Base-by-base conservation (phyloP, 208 protist genomes). In the Wallacemonas collosoma region DNA sequence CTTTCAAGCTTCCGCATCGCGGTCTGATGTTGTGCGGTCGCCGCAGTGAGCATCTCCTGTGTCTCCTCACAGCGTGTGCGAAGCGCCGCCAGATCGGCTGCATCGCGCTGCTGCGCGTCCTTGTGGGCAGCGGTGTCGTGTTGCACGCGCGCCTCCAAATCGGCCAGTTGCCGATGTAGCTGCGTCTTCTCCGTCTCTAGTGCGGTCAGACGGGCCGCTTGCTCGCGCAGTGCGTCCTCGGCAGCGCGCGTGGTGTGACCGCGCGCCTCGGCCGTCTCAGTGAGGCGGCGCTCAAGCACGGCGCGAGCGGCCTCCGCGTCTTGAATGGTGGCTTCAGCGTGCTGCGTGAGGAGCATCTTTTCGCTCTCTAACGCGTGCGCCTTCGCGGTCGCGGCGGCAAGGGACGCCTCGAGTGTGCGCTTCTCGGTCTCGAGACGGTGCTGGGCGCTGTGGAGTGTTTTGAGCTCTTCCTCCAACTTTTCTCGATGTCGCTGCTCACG, bases 131-230 rank as follows among this genome's bases (percentile, higher is more conserved):
- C 53, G 35, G 60, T 77, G 26, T 77, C 48, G 47, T 77, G 66
- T 77, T 94, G 86, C 50, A 94, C 40, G 8, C 80, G 82, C 68
- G 86, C 79, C 53, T 92, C 81, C 7, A 76, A 57, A 47, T 90
- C 86, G 15, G 85, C 66, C n/a, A 94, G 76, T 55, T 75, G 80
- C 1, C 76, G 66, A 47, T 94, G 89, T 36, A 94, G 71, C 38
- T 77, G 72, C 15, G 85, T 84, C 47, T 83, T 82, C 70, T 94
- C 89, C 56, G 89, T 50, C 55, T 92, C 89, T 44, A 85, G 67
- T 43, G 72, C 76, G 11, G 69, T 75, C 15, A 76, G 75, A 12
- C 80, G 72, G 1, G 71, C 79, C 17, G 71, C 68, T 58, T 94
- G 85, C 60, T 85, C 85, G 0, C 87, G 84, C 2, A 89, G 75